Evolutionary conservation across 2,329 filamentous ascomycete genomes (phyloP).

Genomic region (Stemphylium beticola): DNA sequence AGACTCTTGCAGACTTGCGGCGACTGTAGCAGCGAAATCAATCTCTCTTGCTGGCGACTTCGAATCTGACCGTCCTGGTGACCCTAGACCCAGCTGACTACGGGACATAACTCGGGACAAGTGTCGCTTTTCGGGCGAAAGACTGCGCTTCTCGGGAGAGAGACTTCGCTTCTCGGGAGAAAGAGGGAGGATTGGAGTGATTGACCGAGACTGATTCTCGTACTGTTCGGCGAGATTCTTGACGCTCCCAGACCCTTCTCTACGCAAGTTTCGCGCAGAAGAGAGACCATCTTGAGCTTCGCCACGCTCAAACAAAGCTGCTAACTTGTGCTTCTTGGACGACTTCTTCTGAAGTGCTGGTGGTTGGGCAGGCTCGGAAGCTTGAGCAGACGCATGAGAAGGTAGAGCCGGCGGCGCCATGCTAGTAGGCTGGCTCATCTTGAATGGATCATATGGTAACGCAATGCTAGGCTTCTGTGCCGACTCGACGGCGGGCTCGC

Average conservation of each 20-base stretch:
- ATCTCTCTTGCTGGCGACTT: constrained; percentile 46
- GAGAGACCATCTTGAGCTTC: constrained; percentile 16
- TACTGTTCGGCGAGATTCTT: constrained; percentile 33
- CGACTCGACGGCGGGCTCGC: neutral
- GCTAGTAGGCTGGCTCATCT: neutral
- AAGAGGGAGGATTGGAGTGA: constrained; percentile 23
- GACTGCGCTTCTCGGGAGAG: constrained; percentile 16
- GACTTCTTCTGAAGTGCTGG: constrained; percentile 46
- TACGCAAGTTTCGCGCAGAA: constrained; percentile 18
- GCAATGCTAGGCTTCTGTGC: neutral
- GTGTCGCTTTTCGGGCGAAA: constrained; percentile 24
- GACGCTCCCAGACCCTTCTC: constrained; percentile 26
- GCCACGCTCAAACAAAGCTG: constrained; percentile 40
- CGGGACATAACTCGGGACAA: constrained; percentile 24
- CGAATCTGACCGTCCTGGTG: constrained; percentile 33
- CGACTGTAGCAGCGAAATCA: constrained; percentile 57
- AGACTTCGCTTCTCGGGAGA: constrained; percentile 20
- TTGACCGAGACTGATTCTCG: constrained; percentile 30
- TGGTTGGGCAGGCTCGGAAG: constrained; percentile 15
- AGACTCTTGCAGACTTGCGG: constrained; percentile 54
- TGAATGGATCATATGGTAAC: neutral
- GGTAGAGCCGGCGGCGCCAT: neutral
- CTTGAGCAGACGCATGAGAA: constrained; percentile 9
- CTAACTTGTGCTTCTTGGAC: constrained; percentile 46
- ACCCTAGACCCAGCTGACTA: constrained; percentile 19